Base-by-base conservation (phyloP, 2,329 filamentous ascomycete species). In the Cadophora sp. region DNA sequence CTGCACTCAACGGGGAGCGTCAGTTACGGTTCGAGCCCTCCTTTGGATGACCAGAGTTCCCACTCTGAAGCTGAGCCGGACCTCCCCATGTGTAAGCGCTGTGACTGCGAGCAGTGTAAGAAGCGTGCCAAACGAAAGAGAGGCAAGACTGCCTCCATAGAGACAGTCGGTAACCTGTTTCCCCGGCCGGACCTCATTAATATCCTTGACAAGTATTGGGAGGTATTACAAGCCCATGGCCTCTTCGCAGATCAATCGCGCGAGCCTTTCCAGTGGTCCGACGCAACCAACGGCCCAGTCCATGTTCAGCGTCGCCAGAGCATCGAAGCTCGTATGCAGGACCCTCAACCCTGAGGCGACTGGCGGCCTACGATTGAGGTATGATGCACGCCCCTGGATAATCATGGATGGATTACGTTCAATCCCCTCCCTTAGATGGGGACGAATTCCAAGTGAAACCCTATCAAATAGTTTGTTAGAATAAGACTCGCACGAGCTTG, bases 291-390 rank as follows among this genome's bases (percentile, higher is more conserved):
- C 26, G 8, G 53, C 27, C 53, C 53, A 16, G 16, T 56, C 26
- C 9, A 56, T 56, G 22, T 56, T 56, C 19, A 56, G 53, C 53
- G 27, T 56, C 27, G 53, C 53, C 4, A 56, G 16, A n/a, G n/a
- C n/a, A n/a, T n/a, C n/a, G n/a, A n/a, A n/a, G n/a, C n/a, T n/a
- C n/a, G n/a, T n/a, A n/a, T n/a, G n/a, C n/a, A n/a, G n/a, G n/a
- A n/a, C n/a, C n/a, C n/a, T n/a, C n/a, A n/a, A n/a, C n/a, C n/a
- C n/a, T n/a, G n/a, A n/a, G n/a, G n/a, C n/a, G n/a, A n/a, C n/a
- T n/a, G n/a, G n/a, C n/a, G n/a, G n/a, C n/a, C n/a, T n/a, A n/a
- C n/a, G n/a, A n/a, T n/a, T n/a, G n/a, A n/a, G n/a, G n/a, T n/a
- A n/a, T n/a, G n/a, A n/a, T n/a, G n/a, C n/a, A n/a, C n/a, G n/a